These are phyloP conservation scores for Penicillium sp. DNA, from an alignment of 2,329 filamentous ascomycete species.

Conservation along the genomic window DNA sequence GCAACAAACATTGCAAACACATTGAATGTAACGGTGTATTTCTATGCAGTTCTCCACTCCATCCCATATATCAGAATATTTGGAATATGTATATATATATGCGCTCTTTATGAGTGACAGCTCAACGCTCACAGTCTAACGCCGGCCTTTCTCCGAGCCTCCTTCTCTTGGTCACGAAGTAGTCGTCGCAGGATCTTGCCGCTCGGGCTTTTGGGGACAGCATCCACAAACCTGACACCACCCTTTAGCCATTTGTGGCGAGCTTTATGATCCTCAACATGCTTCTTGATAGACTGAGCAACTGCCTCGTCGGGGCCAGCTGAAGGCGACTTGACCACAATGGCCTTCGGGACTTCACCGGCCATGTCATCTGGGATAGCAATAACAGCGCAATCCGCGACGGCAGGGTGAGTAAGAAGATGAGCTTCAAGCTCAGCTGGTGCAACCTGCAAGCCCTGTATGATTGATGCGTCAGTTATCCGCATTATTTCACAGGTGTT, in stretches of 20 bases:
- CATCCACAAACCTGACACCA: constrained; percentile 58
- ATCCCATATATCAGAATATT: not conserved
- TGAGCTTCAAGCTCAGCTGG: constrained; percentile 82
- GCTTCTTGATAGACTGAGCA: constrained; percentile 54
- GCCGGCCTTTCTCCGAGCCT: constrained; percentile 62
- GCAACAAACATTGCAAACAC: constrained; percentile 23
- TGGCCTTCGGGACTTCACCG: constrained; percentile 65
- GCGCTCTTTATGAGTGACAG: not conserved
- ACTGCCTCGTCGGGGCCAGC: constrained; percentile 52
- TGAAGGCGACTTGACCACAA: constrained; percentile 59
- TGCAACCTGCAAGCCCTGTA: constrained; percentile 75
- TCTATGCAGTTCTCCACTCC: not conserved
- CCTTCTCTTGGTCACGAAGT: constrained; percentile 72
- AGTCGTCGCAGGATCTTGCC: constrained; percentile 65
- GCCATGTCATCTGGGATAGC: constrained; percentile 65
- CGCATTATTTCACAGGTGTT: not conserved
- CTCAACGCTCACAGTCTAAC: constrained; percentile 60
- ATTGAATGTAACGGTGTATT: not conserved
- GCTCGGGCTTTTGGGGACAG: constrained; percentile 61
- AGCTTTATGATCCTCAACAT: constrained; percentile 62
- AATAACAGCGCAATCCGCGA: constrained; percentile 79
- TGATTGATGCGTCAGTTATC: constrained; percentile 2
- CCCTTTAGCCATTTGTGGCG: constrained; percentile 64
- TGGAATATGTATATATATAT: not conserved
- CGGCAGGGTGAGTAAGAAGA: constrained; percentile 69